Conservation (phyloP, 768 basidiomycete species). For the Lactifluus pinguis region DNA sequence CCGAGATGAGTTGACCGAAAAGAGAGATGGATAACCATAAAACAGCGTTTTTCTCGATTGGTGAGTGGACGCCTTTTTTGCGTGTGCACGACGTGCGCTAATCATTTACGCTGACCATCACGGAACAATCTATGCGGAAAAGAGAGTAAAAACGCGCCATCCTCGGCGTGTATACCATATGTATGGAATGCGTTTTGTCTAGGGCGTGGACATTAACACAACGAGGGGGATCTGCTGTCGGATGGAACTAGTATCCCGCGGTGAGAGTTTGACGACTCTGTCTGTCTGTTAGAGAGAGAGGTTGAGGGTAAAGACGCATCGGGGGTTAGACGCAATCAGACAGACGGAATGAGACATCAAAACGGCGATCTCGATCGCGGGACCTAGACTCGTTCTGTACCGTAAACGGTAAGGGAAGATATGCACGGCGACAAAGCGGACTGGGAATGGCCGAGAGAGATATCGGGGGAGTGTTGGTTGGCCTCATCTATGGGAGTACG, state of each 20-base stretch:
- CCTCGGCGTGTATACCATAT: slow-evolving; percentile 5
- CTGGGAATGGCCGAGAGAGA: slow-evolving; percentile 14
- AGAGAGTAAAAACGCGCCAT: background rate
- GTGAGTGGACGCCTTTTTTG: background rate
- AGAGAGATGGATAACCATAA: background rate
- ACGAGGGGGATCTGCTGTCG: background rate
- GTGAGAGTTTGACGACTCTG: no score
- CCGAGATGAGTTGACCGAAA: background rate
- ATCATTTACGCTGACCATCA: slow-evolving; percentile 11
- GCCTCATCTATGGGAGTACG: slow-evolving; percentile 4
- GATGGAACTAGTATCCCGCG: slow-evolving; percentile 1
- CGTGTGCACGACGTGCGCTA: slow-evolving; percentile 5
- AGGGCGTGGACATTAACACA: slow-evolving; percentile 2
- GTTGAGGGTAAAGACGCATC: slow-evolving; percentile 11
- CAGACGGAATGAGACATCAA: slow-evolving; percentile 3
- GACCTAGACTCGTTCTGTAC: slow-evolving; percentile 9
- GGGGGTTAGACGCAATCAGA: slow-evolving; percentile 6
- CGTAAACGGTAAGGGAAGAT: slow-evolving; percentile 13
- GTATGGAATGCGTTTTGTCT: background rate
- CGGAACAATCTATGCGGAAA: slow-evolving; percentile 16
- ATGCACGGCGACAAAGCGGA: slow-evolving; percentile 14
- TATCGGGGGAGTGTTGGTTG: background rate
- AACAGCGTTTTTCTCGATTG: background rate
- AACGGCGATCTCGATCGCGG: slow-evolving; percentile 15
- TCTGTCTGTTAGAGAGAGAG: background rate